A percentile compares a stretch with the other conserved stretches of the same genome.
phyloP scores from a whole-genome alignment of 2,329 filamentous ascomycete genomes.

The Alternaria triticina region DNA sequence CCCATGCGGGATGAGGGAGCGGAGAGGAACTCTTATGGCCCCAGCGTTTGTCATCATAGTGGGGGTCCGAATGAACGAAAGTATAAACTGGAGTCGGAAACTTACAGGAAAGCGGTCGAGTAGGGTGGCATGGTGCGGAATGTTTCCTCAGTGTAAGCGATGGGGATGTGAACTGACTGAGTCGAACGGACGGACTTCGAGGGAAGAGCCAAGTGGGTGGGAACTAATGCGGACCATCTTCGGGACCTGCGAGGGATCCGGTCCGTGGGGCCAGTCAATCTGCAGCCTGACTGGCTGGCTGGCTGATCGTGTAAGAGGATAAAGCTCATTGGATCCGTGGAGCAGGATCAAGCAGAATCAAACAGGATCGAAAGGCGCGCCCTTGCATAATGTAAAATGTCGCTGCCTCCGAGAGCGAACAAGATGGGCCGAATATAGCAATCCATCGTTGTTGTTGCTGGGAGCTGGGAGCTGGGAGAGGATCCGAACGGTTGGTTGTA shows the following conservation, averaged over 20 bases:
- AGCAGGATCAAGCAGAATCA: neutral
- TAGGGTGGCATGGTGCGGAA: neutral
- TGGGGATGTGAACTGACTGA: neutral
- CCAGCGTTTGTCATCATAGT: slow-evolving; percentile 43
- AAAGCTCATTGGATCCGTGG: neutral
- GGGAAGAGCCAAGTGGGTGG: neutral
- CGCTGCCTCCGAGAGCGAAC: neutral
- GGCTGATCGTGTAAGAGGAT: neutral
- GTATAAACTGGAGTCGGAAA: neutral
- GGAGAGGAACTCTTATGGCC: slow-evolving; percentile 41
- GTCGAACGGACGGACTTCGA: neutral
- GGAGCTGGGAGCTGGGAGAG: neutral
- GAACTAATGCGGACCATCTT: neutral
- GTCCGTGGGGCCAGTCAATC: neutral
- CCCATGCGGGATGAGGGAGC: neutral
- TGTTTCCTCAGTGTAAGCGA: neutral
- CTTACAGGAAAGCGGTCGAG: neutral
- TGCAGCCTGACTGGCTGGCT: neutral
- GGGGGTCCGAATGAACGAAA: neutral
- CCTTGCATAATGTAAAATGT: neutral
- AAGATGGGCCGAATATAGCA: neutral
- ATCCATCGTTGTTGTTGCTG: neutral
- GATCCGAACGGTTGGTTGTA: neutral
- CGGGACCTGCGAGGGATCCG: neutral
- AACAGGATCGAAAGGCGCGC: neutral